Base-by-base conservation (phyloP, 2,329 filamentous ascomycete species). In the Trichoderma endophyticum region DNA sequence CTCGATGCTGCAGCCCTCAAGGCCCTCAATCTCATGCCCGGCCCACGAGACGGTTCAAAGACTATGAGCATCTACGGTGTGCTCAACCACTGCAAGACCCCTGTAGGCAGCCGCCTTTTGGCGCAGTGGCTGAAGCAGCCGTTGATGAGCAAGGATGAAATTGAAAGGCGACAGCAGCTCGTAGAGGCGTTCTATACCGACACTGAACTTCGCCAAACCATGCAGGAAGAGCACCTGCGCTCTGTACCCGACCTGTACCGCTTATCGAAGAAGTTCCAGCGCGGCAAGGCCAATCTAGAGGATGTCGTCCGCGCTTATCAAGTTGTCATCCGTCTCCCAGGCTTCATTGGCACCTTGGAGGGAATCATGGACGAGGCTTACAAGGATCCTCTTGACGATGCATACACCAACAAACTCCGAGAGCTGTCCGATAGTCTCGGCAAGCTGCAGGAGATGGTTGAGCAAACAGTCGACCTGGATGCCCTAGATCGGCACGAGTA, bases 101-200 rank as follows among this genome's bases (percentile, higher is more conserved):
- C 96, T 0, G 91, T 97, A 1, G 96, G 96, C 15, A 97, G 95
- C 77, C 88, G 97, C 62, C 82, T 99, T 72, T 85, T 99, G 34
- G 92, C 95, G 1, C 97, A 99, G 79, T 99, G 96, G 96, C 85
- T 99, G 68, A 99, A 99, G 82, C 96, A 99, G 81, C 96, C 96
- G 0, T 84, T 99, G 51, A 99, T 99, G 96, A 93, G 89, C 83
- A 90, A 93, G 74, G 86, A 87, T 3, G 95, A 97, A 71, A 98
- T 99, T 67, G 92, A 97, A 81, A 92, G 92, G 80, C 89, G 96
- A 18, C 96, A 98, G 77, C 93, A 97, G 80, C 86, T 99, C 6
- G 96, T 99, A 0, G 96, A 98, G 79, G 95, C 95, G 0, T 99
- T 99, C 80, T 92, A 95, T 64, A 91, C 90, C 68, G 95, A 98